Percentiles rank a stretch among this genome's conserved stretches.
Evolutionary conservation across 192 early-diverging fungal genomes (phyloP).

Genomic region (Coemansia sp.): DNA sequence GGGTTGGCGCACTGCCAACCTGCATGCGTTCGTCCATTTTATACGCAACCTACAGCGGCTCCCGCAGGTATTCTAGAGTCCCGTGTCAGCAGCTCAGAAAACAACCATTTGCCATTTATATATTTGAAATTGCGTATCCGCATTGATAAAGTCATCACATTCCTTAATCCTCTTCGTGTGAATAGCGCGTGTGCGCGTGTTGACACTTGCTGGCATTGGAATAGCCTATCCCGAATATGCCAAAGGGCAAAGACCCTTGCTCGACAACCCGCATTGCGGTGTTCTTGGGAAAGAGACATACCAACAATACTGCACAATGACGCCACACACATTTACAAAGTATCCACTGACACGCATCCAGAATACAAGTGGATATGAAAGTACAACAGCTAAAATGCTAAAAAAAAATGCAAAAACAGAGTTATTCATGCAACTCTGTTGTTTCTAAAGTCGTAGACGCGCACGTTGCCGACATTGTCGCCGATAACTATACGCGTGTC

Average conservation of each 20-base stretch:
- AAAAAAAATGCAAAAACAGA: constrained; percentile 1
- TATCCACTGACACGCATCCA: neutral
- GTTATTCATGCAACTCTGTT: neutral
- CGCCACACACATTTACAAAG: neutral
- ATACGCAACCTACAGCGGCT: neutral
- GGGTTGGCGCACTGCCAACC: neutral
- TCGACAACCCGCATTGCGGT: neutral
- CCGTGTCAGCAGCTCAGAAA: neutral
- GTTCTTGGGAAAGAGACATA: neutral
- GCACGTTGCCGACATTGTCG: constrained; percentile 78
- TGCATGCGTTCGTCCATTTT: neutral
- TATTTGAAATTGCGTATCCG: neutral
- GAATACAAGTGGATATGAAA: neutral
- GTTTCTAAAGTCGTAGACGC: constrained; percentile 79
- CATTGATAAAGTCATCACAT: neutral
- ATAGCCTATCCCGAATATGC: neutral
- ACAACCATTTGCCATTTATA: neutral
- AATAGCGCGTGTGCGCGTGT: neutral
- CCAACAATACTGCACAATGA: neutral
- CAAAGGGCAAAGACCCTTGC: neutral
- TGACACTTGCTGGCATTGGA: neutral
- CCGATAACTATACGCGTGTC: constrained; percentile 88
- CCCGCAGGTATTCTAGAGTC: neutral
- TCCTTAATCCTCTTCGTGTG: neutral
- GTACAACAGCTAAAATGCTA: neutral